Base-by-base conservation (phyloP, 352 stramenopile genomes). In the Pythium utonaiense region DNA sequence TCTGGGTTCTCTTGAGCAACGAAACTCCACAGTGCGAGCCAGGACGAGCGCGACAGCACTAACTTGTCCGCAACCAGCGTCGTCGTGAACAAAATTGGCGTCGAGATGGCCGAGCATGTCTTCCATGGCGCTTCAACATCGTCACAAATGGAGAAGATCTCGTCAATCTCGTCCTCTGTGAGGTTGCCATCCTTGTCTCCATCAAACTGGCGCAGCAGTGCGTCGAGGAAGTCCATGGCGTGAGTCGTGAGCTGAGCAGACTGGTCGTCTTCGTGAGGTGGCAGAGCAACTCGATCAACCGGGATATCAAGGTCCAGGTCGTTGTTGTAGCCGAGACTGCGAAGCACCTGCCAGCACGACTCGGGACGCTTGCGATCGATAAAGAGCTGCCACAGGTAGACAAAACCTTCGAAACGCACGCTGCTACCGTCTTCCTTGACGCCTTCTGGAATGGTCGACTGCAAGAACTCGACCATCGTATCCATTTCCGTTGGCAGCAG, bases 341-440 rank as follows among this genome's bases (percentile, higher is more conserved):
- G 83, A 48, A 95, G 65, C 41, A 92, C 83, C 57, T 93, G 84
- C 88, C 88, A 96, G 66, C 85, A 89, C 13, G 78, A 89, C 72
- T 96, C 88, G n/a, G 87, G 84, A 2, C 88, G 83, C 47, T 93
- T 91, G 53, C 86, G 86, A 53, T 95, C 79, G 60, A 96, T 95
- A 70, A 95, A 95, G 47, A 94, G 60, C 68, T 91, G 82, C 79
- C 86, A 94, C 34, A 96, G 60, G 60, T 88, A 87, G 36, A 86
- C 74, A 31, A 96, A 96, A 0, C 88, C 88, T 5, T 94, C 72
- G 21, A 95, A 64, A 54, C 74, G 76, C 61, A 96, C 65, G 33
- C 80, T 85, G 45, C 64, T 83, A 30, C 81, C 74, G 57, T 91
- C 75, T 56, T 82, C 61, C 49, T 81, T 75, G 19, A 95, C 80